phyloP scores from a whole-genome alignment of 1,284 basidiomycete genomes.

The Fomes fomentarius region DNA sequence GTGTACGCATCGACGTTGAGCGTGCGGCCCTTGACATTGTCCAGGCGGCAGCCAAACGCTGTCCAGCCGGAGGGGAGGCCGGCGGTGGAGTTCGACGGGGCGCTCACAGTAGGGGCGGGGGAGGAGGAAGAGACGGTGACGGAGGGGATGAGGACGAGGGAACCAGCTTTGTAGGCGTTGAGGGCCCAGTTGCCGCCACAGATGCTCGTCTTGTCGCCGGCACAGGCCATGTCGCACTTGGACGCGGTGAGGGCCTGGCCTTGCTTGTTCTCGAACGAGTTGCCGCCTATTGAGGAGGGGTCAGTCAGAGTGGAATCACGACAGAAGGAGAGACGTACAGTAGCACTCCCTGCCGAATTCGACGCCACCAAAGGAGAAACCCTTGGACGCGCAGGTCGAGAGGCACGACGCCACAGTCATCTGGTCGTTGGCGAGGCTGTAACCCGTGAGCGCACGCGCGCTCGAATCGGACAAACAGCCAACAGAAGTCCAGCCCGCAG shows the following conservation, averaged over 20 bases:
- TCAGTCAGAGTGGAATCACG: not conserved
- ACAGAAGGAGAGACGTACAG: constrained; percentile 15
- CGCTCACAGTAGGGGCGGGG: constrained; percentile 7
- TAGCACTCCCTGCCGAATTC: constrained; percentile 34
- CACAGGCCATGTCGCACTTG: constrained; percentile 27
- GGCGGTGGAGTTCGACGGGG: constrained; percentile 19
- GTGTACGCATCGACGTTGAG: constrained; percentile 29
- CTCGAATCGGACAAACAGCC: constrained; percentile 23
- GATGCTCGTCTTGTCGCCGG: constrained; percentile 14
- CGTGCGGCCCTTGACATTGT: constrained; percentile 14
- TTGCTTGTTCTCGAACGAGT: constrained; percentile 23
- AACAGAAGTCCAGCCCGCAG: constrained; percentile 16
- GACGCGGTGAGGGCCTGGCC: constrained; percentile 19
- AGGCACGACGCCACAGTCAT: constrained; percentile 20
- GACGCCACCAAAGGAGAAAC: constrained; percentile 28
- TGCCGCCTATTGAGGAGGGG: constrained; percentile 17
- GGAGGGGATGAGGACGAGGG: constrained; percentile 5
- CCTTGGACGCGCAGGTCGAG: constrained; percentile 24
- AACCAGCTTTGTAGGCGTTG: constrained; percentile 19
- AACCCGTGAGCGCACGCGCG: constrained; percentile 24
- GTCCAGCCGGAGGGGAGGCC: constrained; percentile 21
- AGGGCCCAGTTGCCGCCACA: constrained; percentile 30
- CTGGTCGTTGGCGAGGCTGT: constrained; percentile 18
- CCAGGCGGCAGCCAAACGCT: constrained; percentile 18
- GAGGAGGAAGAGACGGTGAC: constrained; percentile 1